These are phyloP conservation scores for Avena atlantica DNA, from an alignment of 176 grass and related monocot species.

Conservation along the genomic window DNA sequence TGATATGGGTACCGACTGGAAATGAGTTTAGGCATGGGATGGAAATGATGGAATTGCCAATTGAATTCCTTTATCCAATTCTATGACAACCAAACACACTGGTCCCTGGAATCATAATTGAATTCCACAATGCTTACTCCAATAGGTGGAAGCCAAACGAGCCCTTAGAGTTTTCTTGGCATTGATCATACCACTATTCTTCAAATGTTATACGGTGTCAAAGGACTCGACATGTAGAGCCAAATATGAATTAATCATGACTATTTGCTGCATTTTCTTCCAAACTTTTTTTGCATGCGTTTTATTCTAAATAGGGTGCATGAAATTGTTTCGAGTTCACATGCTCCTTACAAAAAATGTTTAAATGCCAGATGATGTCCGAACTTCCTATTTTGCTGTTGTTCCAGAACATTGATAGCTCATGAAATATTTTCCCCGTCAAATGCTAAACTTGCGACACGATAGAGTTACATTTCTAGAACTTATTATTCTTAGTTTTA, in stretches of 20 bases:
- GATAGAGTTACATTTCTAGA: not conserved
- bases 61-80: no score
- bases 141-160: no score
- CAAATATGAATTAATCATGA: not conserved
- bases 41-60: no score
- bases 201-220: not conserved
- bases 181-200: not conserved
- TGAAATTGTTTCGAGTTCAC: not conserved
- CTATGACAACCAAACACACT: no score
- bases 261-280: not conserved
- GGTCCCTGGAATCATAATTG: no score
- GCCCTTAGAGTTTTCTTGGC: not conserved
- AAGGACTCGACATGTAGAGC: not conserved
- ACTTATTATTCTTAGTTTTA: not conserved
- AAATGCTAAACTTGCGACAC: constrained; percentile 5
- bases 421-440: constrained; percentile 10
- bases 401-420: not conserved
- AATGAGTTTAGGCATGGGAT: no score
- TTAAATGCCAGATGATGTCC: not conserved
- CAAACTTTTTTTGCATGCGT: not conserved
- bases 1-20: no score
- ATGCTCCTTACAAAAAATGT: not conserved
- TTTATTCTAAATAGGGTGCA: not conserved
- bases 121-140: no score
- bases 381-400: not conserved